Evolutionary conservation across 1,284 basidiomycete genomes (phyloP).

Genomic region (Cryptococcus deneoformans): DNA sequence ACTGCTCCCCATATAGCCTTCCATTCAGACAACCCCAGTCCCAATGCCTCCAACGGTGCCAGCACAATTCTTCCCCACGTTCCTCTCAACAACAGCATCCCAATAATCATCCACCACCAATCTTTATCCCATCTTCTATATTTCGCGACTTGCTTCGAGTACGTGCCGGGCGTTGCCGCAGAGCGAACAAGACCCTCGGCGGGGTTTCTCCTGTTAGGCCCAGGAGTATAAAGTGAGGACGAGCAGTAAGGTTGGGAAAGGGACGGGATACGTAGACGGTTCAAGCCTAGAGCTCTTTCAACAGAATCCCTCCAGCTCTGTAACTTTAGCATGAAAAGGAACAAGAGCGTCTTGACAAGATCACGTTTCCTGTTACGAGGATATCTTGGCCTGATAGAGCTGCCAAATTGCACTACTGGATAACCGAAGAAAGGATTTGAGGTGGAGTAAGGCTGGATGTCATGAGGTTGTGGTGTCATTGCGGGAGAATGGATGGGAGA

Average conservation of each 20-base stretch:
- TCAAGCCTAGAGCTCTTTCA: conserved; percentile 32
- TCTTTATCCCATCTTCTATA: conserved; percentile 24
- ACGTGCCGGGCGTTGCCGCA: conserved; percentile 7
- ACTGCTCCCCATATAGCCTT: conserved; percentile 23
- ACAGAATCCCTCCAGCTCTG: conserved; percentile 34
- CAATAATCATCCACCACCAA: conserved; percentile 47
- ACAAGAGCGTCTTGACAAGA: conserved; percentile 47
- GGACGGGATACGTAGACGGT: conserved; percentile 8
- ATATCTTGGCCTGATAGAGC: conserved; percentile 38
- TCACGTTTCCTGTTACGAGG: conserved; percentile 47
- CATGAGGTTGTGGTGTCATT: neutral
- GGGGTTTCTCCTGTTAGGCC: neutral
- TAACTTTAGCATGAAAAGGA: conserved; percentile 46
- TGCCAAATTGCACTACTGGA: conserved; percentile 31
- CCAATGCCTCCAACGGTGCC: conserved; percentile 30
- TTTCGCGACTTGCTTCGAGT: conserved; percentile 7
- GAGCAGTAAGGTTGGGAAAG: neutral
- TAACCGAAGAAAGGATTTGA: conserved; percentile 50
- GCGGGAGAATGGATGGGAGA: neutral
- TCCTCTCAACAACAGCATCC: conserved; percentile 42
- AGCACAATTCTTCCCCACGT: conserved; percentile 37
- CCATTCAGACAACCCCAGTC: conserved; percentile 14
- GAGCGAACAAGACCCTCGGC: conserved; percentile 21
- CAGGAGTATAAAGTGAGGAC: neutral
- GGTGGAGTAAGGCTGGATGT: conserved; percentile 27